Base-by-base conservation (phyloP, 768 basidiomycete genomes). In the Kondoa subrosea region DNA sequence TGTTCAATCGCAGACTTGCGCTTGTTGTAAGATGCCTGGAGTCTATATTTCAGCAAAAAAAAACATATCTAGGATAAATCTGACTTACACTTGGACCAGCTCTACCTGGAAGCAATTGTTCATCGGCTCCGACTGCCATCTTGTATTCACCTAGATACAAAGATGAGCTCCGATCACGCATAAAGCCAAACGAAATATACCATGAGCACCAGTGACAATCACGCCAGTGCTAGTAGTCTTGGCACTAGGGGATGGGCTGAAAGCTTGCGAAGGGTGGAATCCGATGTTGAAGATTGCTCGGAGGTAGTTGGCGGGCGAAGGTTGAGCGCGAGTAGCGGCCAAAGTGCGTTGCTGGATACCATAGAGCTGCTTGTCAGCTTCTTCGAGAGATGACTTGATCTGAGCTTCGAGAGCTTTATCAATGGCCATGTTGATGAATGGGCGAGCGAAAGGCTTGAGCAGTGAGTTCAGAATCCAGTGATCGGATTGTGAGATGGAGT, bases 131-230 rank as follows among this genome's bases (percentile, higher is more conserved):
- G 57, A 78, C 74, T 67, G 77, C 77, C 8, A 50, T 50, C 40
- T 50, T 50, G 40, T 50, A 50, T 50, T 50, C 12, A 8, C n/a
- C n/a, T n/a, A n/a, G n/a, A n/a, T n/a, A n/a, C n/a, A n/a, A n/a
- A n/a, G n/a, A n/a, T n/a, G n/a, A n/a, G n/a, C n/a, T n/a, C n/a
- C n/a, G n/a, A n/a, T n/a, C n/a, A n/a, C n/a, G n/a, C n/a, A n/a
- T n/a, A n/a, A n/a, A n/a, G n/a, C n/a, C 30, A 78, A 69, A 17
- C 77, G 69, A 70, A 73, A 78, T 68, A 78, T 77, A 59, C 78
- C 78, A 33, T 72, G 69, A 65, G 76, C 70, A 17, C 77, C 78
- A 65, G 77, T 76, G 73, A 76, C 78, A 72, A 78, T 76, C 64
- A 78, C 72, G 64, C 78, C 78, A 67, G 74, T 75, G 59, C 71